Evolutionary conservation across 2,329 filamentous ascomycete genomes (phyloP), one percentile per base, ranked within the genome.

Genomic region (Ascochyta lentis): DNA sequence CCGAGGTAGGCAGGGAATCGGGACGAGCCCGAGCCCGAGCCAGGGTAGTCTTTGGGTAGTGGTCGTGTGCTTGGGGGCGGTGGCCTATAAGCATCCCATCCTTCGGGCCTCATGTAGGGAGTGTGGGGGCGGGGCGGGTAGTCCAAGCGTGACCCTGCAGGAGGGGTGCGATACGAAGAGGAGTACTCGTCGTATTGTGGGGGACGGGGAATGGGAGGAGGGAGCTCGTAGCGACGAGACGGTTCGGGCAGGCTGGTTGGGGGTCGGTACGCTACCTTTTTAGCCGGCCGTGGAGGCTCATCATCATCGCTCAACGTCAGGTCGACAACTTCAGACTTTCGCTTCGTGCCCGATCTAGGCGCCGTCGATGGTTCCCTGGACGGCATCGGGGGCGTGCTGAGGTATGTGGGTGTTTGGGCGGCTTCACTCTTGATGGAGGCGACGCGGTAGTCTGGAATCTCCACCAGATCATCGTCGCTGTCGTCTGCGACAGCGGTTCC

Each of bases 321-420:
- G 59, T 82, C 80, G 48, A 83, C 80, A 24, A 81, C 78, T 48
- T 79, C 78, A 12, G 77, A 75, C 27, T 74, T 73, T 33, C 79
- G 73, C 66, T 81, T 83, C 52, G 70, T 74, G 24, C 75, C 72
- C 13, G 70, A 71, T 23, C 72, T 64, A 6, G 72, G 66, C 41
- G 70, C 67, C 49, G 67, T 65, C 45, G 72, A 65, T 19, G 74
- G 57, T 56, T 81, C 80, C 41, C 80, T 71, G 12, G 80, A 81
- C 12, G 77, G 78, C 13, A 79, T 59, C 4, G 79, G 79, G 15
- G 80, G 79, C 13, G 80, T 82, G 49, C 75, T 70, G 10, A 77
- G 56, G 35, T 75, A 76, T 39, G 63, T 58, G 3, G 77, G 76
- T 4, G 75, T 76, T 23, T 64, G 64, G 6, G 65, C 66, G 23